Base-by-base conservation (phyloP, 2,329 filamentous ascomycete genomes). In the Purpureocillium takamizusanense region DNA sequence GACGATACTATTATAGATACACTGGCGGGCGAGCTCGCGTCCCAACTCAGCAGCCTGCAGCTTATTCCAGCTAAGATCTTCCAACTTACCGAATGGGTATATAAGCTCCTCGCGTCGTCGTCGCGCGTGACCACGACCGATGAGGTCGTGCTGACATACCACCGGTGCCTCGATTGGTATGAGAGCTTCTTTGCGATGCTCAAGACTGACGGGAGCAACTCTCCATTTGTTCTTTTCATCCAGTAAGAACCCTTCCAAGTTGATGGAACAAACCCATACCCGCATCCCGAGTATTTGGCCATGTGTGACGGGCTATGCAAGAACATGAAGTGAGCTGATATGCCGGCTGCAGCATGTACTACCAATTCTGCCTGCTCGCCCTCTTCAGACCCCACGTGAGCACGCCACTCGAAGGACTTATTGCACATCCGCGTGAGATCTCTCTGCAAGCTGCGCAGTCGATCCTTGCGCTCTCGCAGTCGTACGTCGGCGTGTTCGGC, bases 401-500 rank as follows among this genome's bases (percentile, higher is more conserved):
- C 31, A 8, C 18, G 21, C 11, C 9, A n/a, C 4, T 12, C 31
- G 34, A 35, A 3, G 17, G 23, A 7, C 37, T 43, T 12, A 25
- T 41, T 11, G 33, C 10, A 10, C 21, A 31, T 29, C 38, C 46
- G 5, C 34, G 30, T 7, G 35, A 41, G 23, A 39, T 44, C 12
- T 44, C 35, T n/a, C 16, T 32, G 2, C 37, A 44, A 32, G 36
- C 42, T 14, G 37, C 42, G 14, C 39, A 44, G 14, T 44, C 39
- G 13, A 38, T 42, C 23, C 31, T 44, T 2, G 35, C 38, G 2
- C 38, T 48, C 10, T 31, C 42, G 7, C 42, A 46, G 25, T 48
- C 43, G 11, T 43, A 51, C 33, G 45, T 39, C 10, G 41, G 46
- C 18, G 35, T 51, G 13, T 51, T 50, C 14, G 42, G 40, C 2